Conservation (phyloP, 2,329 filamentous ascomycete species). For the Talaromyces sp. region DNA sequence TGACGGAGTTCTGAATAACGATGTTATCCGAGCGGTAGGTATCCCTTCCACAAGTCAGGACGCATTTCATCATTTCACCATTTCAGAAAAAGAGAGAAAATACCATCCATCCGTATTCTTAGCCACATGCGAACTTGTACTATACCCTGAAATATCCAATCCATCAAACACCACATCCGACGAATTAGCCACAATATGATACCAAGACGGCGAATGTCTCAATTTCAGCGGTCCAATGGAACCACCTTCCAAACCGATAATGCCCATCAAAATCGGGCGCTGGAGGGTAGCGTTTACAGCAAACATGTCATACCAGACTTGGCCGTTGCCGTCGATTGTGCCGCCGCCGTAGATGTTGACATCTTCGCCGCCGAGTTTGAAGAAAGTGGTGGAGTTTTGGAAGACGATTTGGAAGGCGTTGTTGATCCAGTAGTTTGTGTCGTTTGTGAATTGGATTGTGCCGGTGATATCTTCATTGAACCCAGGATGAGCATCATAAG, state of each 20-base stretch:
- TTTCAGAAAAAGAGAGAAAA: not conserved
- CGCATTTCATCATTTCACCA: conserved; percentile 18
- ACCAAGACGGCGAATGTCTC: conserved; percentile 62
- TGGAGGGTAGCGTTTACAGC: conserved; percentile 57
- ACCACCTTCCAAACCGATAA: conserved; percentile 58
- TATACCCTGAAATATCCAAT: conserved; percentile 59
- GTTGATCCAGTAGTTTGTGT: conserved; percentile 67
- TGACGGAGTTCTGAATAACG: conserved; percentile 65
- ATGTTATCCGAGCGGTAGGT: conserved; percentile 59
- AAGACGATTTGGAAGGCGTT: conserved; percentile 64
- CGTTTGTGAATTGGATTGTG: conserved; percentile 62
- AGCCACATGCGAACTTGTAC: conserved; percentile 53
- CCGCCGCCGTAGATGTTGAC: conserved; percentile 68
- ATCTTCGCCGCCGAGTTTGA: conserved; percentile 63
- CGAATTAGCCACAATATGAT: conserved; percentile 66
- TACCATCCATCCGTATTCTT: conserved; percentile 64
- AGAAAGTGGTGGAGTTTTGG: conserved; percentile 67
- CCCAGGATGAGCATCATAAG: not conserved
- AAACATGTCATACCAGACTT: conserved; percentile 65
- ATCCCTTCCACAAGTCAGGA: conserved; percentile 25
- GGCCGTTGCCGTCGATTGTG: conserved; percentile 63
- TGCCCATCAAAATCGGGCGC: conserved; percentile 59
- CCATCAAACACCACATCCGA: conserved; percentile 63
- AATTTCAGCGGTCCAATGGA: conserved; percentile 61
- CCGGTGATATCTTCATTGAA: conserved; percentile 54